phyloP scores from a whole-genome alignment of 768 basidiomycete species.

The Mycena belliarum region DNA sequence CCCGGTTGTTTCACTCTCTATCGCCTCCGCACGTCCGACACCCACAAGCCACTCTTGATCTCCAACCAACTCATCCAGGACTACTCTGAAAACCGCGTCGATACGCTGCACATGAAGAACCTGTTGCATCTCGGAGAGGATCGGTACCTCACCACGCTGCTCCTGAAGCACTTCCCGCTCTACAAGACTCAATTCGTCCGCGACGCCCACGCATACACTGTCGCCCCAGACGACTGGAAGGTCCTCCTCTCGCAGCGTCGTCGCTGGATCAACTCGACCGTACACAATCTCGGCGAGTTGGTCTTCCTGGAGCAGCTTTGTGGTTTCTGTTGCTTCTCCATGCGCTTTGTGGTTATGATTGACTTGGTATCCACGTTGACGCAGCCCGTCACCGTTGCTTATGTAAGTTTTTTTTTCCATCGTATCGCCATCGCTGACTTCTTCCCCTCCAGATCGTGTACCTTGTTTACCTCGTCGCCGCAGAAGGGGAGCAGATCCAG shows the following conservation, averaged over 20 bases:
- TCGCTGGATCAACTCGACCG: constrained; percentile 99
- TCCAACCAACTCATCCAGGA: constrained; percentile 88
- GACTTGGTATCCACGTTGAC: constrained; percentile 87
- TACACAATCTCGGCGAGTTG: constrained; percentile 94
- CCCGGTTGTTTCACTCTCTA: constrained; percentile 99
- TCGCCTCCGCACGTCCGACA: constrained; percentile 91
- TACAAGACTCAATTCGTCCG: constrained; percentile 96
- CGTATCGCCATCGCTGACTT: constrained; percentile 14
- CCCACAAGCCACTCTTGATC: constrained; percentile 91
- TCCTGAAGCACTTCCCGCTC: constrained; percentile 92
- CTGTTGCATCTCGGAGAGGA: constrained; percentile 97
- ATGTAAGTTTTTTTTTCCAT: constrained; percentile 54
- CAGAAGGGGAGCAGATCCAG: constrained; percentile 67
- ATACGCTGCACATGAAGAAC: constrained; percentile 99
- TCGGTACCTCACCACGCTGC: constrained; percentile 94
- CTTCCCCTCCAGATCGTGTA: constrained; percentile 67
- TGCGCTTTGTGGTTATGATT: constrained; percentile 98
- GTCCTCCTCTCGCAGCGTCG: constrained; percentile 93
- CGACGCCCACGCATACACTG: constrained; percentile 91
- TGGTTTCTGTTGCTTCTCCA: constrained; percentile 98
- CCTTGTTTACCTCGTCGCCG: constrained; percentile 79
- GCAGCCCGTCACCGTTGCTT: constrained; percentile 85
- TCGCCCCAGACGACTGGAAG: constrained; percentile 95
- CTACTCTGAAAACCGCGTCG: constrained; percentile 94
- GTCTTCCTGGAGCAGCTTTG: constrained; percentile 90